phyloP scores from a whole-genome alignment of 306 rosid species.

The Leucaena leucocephala region DNA sequence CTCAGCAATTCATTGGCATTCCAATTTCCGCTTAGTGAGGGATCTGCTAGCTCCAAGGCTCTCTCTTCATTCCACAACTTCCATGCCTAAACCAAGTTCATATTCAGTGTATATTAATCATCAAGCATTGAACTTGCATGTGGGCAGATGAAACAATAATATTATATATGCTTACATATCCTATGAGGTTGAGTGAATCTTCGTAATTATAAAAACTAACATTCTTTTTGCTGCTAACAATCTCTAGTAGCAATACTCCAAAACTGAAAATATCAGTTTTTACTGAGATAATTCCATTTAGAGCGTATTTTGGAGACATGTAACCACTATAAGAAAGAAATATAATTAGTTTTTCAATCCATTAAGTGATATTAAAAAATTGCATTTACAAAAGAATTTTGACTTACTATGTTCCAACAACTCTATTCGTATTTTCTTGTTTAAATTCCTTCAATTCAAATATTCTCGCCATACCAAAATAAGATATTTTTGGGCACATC shows the following conservation, averaged over 20 bases:
- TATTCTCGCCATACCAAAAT: slow-evolving; percentile 52
- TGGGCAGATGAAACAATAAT: no score
- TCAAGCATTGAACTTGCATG: not conserved
- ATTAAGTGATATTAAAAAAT: not conserved
- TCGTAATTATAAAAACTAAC: no score
- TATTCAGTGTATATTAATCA: not conserved
- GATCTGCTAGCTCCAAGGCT: not conserved
- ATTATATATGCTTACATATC: no score
- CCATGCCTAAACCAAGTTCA: not conserved
- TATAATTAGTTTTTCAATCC: no score
- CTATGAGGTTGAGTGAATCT: no score
- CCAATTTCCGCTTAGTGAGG: not conserved
- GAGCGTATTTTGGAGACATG: not conserved
- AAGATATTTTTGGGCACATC: slow-evolving; percentile 49
- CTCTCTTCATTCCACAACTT: not conserved
- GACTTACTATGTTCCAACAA: not conserved
- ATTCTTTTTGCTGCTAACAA: no score
- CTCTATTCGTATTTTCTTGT: not conserved
- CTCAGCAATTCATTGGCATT: not conserved
- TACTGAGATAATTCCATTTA: no score
- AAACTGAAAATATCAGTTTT: not conserved
- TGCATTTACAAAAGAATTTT: not conserved
- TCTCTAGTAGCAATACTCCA: not conserved
- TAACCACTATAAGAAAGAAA: not conserved
- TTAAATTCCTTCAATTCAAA: slow-evolving; percentile 28